Evolutionary conservation across 1,139 yeast species (phyloP).

Genomic region (Protomyces arabidopsidicola): DNA sequence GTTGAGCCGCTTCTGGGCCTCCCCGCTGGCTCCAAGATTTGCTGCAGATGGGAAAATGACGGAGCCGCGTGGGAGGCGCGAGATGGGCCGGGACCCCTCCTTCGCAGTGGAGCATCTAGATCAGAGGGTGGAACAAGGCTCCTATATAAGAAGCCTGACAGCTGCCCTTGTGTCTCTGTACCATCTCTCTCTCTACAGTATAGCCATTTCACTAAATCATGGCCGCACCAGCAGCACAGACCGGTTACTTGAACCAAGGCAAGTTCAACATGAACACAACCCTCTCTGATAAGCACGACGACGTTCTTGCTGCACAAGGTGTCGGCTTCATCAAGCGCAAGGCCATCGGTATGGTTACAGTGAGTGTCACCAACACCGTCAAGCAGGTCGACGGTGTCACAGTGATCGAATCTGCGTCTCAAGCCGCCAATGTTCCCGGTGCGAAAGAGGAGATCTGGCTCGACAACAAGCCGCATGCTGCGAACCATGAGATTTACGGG

Average conservation of each 20-base stretch:
- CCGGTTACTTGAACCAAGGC: constrained; percentile 14
- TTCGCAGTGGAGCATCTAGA: too few species aligned
- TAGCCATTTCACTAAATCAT: background rate
- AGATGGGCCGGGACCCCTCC: too few species aligned
- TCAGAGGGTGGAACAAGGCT: too few species aligned
- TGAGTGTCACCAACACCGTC: constrained; percentile 17
- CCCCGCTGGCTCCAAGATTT: too few species aligned
- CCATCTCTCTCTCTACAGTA: background rate
- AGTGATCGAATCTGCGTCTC: constrained; percentile 11
- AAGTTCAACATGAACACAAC: constrained; percentile 21
- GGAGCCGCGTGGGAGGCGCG: too few species aligned
- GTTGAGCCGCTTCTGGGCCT: too few species aligned
- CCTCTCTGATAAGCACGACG: constrained; percentile 19
- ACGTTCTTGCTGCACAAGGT: constrained; percentile 24
- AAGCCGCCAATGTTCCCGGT: constrained; percentile 18
- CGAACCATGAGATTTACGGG: constrained; percentile 17
- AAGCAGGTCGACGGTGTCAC: constrained; percentile 12
- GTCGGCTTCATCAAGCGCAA: constrained; percentile 26
- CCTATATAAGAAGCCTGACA: background rate
- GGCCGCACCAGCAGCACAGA: constrained; percentile 20
- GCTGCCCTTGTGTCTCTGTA: background rate
- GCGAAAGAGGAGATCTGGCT: constrained; percentile 15
- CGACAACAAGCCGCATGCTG: constrained; percentile 3
- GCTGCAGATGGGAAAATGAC: too few species aligned
- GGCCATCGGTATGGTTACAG: constrained; percentile 23